Percentiles rank a stretch among this genome's conserved stretches.
Evolutionary conservation across 768 basidiomycete species (phyloP).

Genomic region (Serendipita sp.): DNA sequence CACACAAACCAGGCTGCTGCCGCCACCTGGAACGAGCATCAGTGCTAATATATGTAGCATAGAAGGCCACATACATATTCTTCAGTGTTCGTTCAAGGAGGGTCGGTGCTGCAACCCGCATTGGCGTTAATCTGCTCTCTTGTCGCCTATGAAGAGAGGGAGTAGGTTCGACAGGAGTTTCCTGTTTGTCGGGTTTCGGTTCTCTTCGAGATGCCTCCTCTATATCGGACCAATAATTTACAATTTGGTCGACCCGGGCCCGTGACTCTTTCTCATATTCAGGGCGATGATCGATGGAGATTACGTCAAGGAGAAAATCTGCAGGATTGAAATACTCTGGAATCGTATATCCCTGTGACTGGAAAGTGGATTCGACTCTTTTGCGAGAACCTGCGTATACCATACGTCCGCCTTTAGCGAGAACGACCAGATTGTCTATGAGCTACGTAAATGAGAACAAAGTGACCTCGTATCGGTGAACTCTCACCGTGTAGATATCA

Average conservation of each 20-base stretch:
- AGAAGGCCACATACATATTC: conserved; percentile 19
- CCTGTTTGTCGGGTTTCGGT: conserved; percentile 8
- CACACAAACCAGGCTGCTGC: conserved; percentile 12
- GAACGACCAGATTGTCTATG: neutral
- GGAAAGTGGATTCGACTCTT: conserved; percentile 20
- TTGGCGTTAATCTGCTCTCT: conserved; percentile 16
- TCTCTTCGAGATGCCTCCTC: conserved; percentile 8
- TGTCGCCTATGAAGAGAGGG: conserved; percentile 2
- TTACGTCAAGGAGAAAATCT: conserved; percentile 25
- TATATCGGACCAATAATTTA: conserved; percentile 5
- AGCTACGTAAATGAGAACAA: neutral
- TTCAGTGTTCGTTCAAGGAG: conserved; percentile 22
- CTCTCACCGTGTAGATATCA: conserved; percentile 18
- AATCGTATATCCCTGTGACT: conserved; percentile 20
- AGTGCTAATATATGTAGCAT: conserved; percentile 17
- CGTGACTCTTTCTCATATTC: conserved; percentile 6
- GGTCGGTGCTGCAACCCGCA: conserved; percentile 22
- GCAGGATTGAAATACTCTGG: conserved; percentile 24
- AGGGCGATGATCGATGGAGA: conserved; percentile 12
- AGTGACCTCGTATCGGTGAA: conserved; percentile 14
- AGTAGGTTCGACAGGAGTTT: neutral
- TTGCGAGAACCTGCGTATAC: conserved; percentile 17
- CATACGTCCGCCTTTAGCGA: conserved; percentile 10
- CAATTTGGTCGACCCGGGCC: conserved; percentile 2
- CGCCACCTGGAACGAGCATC: conserved; percentile 11